A percentile compares a stretch with the other conserved stretches of the same genome.
phyloP scores from a whole-genome alignment of 371 early-diverging fungal genomes.

The Actinomortierella ambigua region DNA sequence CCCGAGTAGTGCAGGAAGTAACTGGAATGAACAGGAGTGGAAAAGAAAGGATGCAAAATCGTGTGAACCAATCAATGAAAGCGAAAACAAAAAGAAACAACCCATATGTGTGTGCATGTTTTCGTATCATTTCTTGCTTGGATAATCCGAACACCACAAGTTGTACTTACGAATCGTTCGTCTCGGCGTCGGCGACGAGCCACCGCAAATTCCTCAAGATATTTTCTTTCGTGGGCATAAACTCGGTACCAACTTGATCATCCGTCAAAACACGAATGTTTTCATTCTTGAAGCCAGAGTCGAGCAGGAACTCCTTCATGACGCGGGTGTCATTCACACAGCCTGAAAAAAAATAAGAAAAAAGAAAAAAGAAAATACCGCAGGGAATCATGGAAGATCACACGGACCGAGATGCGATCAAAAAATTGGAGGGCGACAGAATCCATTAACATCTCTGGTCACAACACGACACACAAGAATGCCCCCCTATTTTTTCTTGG shows the following conservation, averaged over 20 bases:
- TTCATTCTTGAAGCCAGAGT: conserved; percentile 55
- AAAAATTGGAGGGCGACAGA: too few species aligned
- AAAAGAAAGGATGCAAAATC: neutral
- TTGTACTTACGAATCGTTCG: conserved; percentile 64
- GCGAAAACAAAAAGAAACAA: too few species aligned
- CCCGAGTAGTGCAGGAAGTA: conserved; percentile 77
- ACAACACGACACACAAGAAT: neutral
- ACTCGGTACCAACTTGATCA: conserved; percentile 61
- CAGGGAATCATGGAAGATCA: too few species aligned
- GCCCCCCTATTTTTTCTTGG: conserved; percentile 1
- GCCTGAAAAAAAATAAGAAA: conserved; percentile 38
- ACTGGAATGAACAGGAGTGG: conserved; percentile 1
- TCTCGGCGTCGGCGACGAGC: conserved; percentile 69
- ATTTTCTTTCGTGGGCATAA: conserved; percentile 70
- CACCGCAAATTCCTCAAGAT: conserved; percentile 73
- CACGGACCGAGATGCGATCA: too few species aligned
- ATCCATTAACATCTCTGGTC: neutral
- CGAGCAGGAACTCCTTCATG: conserved; percentile 59
- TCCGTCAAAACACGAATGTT: conserved; percentile 73
- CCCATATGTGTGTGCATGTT: too few species aligned
- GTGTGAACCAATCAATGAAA: too few species aligned
- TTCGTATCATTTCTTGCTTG: too few species aligned
- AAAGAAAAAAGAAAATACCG: neutral
- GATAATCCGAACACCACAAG: too few species aligned
- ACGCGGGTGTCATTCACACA: conserved; percentile 78